Percentiles rank a stretch among this genome's conserved stretches.
Conservation (phyloP, 148 eudicot genomes). For the Beta vulgaris region DNA sequence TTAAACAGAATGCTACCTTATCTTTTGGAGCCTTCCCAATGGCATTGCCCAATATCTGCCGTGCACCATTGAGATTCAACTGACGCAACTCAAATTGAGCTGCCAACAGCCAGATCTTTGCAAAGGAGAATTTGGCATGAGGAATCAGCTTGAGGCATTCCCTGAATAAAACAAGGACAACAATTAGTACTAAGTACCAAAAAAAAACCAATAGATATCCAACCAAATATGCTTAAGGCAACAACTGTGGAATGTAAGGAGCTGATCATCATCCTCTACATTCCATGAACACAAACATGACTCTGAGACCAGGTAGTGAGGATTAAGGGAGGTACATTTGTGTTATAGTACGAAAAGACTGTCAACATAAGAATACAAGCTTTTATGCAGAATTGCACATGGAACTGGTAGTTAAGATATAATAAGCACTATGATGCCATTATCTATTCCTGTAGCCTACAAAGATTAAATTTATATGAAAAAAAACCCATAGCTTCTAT, state of each 20-base stretch:
- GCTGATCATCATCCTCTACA: background rate
- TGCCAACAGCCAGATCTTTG: slow-evolving; percentile 89
- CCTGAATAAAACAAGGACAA: background rate
- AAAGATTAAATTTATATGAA: too few species aligned
- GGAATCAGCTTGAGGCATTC: slow-evolving; percentile 2
- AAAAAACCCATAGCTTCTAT: too few species aligned
- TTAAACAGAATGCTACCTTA: slow-evolving; percentile 44
- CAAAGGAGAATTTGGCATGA: slow-evolving; percentile 8
- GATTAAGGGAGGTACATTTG: too few species aligned
- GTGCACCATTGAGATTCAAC: slow-evolving; percentile 68
- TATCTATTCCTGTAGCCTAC: too few species aligned
- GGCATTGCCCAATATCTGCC: slow-evolving; percentile 77
- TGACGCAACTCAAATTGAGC: slow-evolving; percentile 93
- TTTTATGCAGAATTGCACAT: too few species aligned
- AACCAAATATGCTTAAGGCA: background rate
- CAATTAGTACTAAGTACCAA: background rate
- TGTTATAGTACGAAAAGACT: too few species aligned
- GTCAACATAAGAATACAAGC: too few species aligned
- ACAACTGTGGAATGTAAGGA: background rate
- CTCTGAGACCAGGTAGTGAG: too few species aligned
- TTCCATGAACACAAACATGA: background rate
- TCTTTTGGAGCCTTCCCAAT: slow-evolving; percentile 97
- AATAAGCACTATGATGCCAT: too few species aligned
- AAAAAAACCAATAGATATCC: background rate
- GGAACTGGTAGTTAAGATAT: too few species aligned